Conservation (phyloP, 768 basidiomycete genomes). For the Baorangia bicolor region DNA sequence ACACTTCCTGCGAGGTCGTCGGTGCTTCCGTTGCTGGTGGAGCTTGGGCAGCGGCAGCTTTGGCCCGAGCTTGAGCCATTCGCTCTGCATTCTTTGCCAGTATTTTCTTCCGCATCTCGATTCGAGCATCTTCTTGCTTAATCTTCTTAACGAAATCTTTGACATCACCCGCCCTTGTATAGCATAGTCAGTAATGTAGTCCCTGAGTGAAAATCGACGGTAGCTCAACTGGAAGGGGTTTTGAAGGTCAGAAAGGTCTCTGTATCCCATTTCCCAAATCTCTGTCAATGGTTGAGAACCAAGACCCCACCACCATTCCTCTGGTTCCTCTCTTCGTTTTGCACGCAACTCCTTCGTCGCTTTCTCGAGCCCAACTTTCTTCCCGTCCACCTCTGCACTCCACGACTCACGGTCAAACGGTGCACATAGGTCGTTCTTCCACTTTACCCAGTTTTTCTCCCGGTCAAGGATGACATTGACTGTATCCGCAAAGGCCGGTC, state of each 20-base stretch:
- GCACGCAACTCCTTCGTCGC: constrained; percentile 52
- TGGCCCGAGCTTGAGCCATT: constrained; percentile 41
- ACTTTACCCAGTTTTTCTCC: constrained; percentile 87
- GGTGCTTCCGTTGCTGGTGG: constrained; percentile 21
- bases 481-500: constrained; percentile 73
- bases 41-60: constrained; percentile 34
- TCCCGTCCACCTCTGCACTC: constrained; percentile 46
- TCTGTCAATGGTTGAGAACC: constrained; percentile 75
- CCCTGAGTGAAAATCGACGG: background rate
- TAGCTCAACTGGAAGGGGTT: constrained; percentile 62
- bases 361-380: constrained; percentile 58
- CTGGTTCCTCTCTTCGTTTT: constrained; percentile 55
- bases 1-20: constrained; percentile 18
- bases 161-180: constrained; percentile 63
- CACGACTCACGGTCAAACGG: constrained; percentile 77
- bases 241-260: constrained; percentile 59
- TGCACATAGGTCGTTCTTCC: constrained; percentile 82
- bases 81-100: constrained; percentile 39
- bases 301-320: constrained; percentile 61
- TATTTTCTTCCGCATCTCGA: constrained; percentile 48
- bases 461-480: constrained; percentile 70
- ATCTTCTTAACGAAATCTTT: constrained; percentile 73
- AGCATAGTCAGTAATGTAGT: constrained; percentile 1
- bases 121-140: constrained; percentile 62
- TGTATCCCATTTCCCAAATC: constrained; percentile 82